Conservation (phyloP, 1,284 basidiomycete species). For the Puccinia coronata region DNA sequence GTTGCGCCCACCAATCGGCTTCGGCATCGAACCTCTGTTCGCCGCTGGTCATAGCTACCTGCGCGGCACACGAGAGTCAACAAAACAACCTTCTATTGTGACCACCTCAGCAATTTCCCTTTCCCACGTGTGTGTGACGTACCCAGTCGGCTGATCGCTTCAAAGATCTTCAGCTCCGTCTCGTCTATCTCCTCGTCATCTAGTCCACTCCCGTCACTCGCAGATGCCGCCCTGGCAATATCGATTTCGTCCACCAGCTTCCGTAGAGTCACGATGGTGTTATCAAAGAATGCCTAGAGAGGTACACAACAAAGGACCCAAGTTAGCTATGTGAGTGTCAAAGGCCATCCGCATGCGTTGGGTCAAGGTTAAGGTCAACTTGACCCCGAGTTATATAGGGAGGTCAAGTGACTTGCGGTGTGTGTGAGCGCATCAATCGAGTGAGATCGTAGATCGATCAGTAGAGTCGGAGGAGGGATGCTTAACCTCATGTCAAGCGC, state of each 20-base stretch:
- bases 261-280: not conserved
- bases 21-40: conserved; percentile 39
- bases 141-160: conserved; percentile 21
- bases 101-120: not conserved
- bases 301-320: not conserved
- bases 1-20: conserved; percentile 24
- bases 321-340: not conserved
- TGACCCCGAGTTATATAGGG: too few species aligned
- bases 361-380: too few species aligned
- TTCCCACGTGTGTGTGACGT: not conserved
- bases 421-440: too few species aligned
- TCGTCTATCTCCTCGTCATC: conserved; percentile 35
- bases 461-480: too few species aligned
- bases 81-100: not conserved
- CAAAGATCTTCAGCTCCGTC: conserved; percentile 37
- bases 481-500: not conserved
- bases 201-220: conserved; percentile 13
- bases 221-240: not conserved
- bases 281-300: conserved; percentile 37
- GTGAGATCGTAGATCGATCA: too few species aligned
- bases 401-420: too few species aligned
- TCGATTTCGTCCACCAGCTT: conserved; percentile 12
- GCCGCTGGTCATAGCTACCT: conserved; percentile 26
- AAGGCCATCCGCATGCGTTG: too few species aligned
- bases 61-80: not conserved